A percentile compares a stretch with the other conserved stretches of the same genome.
phyloP scores from a whole-genome alignment of 495 filamentous ascomycete genomes.

The Xylaria acuta region DNA sequence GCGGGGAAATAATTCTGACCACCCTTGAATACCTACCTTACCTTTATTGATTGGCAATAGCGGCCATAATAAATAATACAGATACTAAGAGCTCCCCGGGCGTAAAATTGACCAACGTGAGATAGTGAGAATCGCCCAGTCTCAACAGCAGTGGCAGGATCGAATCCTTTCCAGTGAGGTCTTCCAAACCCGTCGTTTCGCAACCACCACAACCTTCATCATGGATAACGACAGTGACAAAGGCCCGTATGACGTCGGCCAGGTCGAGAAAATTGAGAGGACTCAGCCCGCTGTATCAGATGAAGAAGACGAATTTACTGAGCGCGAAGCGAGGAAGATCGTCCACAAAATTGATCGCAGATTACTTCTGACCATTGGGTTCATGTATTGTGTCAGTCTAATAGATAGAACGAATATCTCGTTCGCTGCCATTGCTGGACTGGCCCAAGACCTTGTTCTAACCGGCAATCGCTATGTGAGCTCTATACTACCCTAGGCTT shows the following conservation, averaged over 20 bases:
- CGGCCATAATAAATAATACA: neutral
- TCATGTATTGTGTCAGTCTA: constrained; percentile 65
- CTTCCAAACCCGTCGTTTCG: neutral
- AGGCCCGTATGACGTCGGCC: constrained; percentile 28
- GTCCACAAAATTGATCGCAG: constrained; percentile 64
- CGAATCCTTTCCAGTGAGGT: neutral
- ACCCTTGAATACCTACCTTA: neutral
- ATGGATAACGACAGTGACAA: constrained; percentile 41
- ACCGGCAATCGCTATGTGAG: constrained; percentile 53
- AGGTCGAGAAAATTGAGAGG: constrained; percentile 38
- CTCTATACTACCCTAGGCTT: neutral
- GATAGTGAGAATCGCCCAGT: neutral
- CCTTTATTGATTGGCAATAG: neutral
- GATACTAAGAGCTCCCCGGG: constrained; percentile 5
- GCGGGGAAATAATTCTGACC: constrained; percentile 16
- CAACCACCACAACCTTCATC: constrained; percentile 3
- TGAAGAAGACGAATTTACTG: constrained; percentile 27
- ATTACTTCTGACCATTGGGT: constrained; percentile 62
- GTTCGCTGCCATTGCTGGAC: constrained; percentile 61
- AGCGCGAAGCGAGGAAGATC: constrained; percentile 44
- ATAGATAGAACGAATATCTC: constrained; percentile 69
- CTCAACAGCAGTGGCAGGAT: neutral
- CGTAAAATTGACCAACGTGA: neutral
- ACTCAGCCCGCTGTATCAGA: constrained; percentile 27
- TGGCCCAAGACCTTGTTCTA: constrained; percentile 58